phyloP scores from a whole-genome alignment of 352 stramenopile species.

The Thalassiosira livingstoniorum region DNA sequence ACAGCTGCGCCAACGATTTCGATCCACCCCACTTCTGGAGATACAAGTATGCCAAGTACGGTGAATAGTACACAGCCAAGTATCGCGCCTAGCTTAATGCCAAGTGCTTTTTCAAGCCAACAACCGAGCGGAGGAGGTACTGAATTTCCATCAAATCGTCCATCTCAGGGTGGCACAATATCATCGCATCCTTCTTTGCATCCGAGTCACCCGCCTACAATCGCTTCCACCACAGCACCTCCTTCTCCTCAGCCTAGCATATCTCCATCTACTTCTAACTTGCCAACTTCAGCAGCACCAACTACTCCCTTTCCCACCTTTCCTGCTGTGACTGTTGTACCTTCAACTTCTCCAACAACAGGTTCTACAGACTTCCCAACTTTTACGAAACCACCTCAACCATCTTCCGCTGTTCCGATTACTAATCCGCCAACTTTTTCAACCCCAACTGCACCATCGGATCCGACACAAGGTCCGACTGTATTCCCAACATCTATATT shows the following conservation, averaged over 20 bases:
- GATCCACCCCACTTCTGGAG: background rate
- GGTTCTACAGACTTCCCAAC: background rate
- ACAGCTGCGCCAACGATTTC: slow-evolving; percentile 32
- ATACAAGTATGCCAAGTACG: background rate
- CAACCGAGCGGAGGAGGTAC: background rate
- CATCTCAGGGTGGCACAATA: background rate
- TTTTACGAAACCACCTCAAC: background rate
- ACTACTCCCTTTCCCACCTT: background rate
- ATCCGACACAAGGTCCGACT: background rate
- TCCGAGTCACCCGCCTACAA: too few species aligned
- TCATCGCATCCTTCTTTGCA: background rate
- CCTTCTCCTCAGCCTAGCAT: background rate
- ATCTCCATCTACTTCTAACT: background rate
- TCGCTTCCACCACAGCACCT: background rate
- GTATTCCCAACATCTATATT: background rate
- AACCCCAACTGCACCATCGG: background rate
- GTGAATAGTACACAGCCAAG: background rate
- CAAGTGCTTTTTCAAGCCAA: background rate
- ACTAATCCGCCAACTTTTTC: background rate
- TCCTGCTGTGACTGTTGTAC: background rate
- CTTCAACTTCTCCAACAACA: background rate
- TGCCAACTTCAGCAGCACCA: slow-evolving; percentile 1
- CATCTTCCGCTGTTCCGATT: background rate
- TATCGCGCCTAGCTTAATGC: background rate
- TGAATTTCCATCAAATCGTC: background rate